Conservation (phyloP, 2,329 filamentous ascomycete genomes). For the Fulvia fulva region DNA sequence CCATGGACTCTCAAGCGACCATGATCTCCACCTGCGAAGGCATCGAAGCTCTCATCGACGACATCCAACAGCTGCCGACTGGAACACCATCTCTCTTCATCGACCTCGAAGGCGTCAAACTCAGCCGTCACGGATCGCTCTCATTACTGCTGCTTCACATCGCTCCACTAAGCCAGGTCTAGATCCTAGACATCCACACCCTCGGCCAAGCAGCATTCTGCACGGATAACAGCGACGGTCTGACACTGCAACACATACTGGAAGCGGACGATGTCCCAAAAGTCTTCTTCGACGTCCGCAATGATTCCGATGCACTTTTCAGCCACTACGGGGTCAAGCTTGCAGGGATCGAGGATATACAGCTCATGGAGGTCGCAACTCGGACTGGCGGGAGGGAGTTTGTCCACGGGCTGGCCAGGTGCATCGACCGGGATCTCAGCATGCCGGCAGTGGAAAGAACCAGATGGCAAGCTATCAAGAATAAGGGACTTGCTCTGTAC, state of each 20-base stretch:
- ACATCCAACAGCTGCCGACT: too few species aligned
- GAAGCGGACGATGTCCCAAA: slow-evolving; percentile 46
- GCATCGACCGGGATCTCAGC: too few species aligned
- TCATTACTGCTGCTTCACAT: slow-evolving; percentile 45
- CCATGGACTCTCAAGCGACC: too few species aligned
- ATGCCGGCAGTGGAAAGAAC: too few species aligned
- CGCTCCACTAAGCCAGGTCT: slow-evolving; percentile 29
- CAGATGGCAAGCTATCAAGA: too few species aligned
- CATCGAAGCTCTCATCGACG: too few species aligned
- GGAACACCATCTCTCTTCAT: slow-evolving; percentile 37
- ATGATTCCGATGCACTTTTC: slow-evolving; percentile 55
- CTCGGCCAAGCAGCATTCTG: slow-evolving; percentile 40
- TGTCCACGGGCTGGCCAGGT: slow-evolving; percentile 39
- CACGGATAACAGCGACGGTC: slow-evolving; percentile 25
- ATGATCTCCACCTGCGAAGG: too few species aligned
- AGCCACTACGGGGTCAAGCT: slow-evolving; percentile 44
- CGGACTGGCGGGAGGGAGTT: slow-evolving; percentile 23
- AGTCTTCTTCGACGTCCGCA: slow-evolving; percentile 57
- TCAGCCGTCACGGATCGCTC: slow-evolving; percentile 42
- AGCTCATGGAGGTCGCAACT: slow-evolving; percentile 53
- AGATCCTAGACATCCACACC: slow-evolving; percentile 45
- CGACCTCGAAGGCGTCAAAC: slow-evolving; percentile 48
- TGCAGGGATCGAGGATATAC: slow-evolving; percentile 48
- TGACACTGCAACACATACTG: slow-evolving; percentile 41
- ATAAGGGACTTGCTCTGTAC: too few species aligned